These are phyloP conservation scores for Arachis stenosperma DNA, from an alignment of 306 rosid genomes.

Conservation along the genomic window DNA sequence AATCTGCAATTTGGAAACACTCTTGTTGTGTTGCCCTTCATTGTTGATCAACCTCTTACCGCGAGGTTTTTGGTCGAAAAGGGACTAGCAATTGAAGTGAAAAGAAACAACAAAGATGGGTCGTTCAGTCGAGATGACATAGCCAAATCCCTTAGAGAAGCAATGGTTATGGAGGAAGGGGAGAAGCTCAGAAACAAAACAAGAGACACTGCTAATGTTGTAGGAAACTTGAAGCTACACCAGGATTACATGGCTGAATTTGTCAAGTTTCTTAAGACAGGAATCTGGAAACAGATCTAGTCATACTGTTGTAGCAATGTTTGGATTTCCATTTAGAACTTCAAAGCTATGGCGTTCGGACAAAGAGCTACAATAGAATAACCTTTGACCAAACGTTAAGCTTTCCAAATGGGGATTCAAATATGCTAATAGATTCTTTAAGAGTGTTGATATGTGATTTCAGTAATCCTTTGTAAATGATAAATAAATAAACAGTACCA, in stretches of 20 bases:
- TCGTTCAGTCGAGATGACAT: conserved; percentile 41
- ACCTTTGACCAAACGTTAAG: too few species aligned
- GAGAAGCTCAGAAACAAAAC: conserved; percentile 38
- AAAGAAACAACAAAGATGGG: conserved; percentile 44
- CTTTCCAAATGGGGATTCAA: too few species aligned
- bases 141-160: conserved; percentile 40
- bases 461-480: too few species aligned
- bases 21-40: conserved; percentile 50
- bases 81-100: conserved; percentile 45
- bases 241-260: conserved; percentile 30
- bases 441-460: too few species aligned
- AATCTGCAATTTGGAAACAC: conserved; percentile 45
- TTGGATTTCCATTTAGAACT: too few species aligned
- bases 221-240: conserved; percentile 37
- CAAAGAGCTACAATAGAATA: too few species aligned
- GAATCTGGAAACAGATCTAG: conserved; percentile 32
- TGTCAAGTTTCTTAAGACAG: conserved; percentile 34
- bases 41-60: conserved; percentile 47
- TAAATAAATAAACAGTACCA: too few species aligned
- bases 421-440: too few species aligned
- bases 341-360: too few species aligned
- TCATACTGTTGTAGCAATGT: background rate
- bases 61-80: conserved; percentile 50
- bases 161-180: conserved; percentile 49
- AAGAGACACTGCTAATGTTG: conserved; percentile 35